A percentile compares a stretch with the other conserved stretches of the same genome.
Conservation (phyloP, 352 stramenopile species). For the Phytophthora syringae region DNA sequence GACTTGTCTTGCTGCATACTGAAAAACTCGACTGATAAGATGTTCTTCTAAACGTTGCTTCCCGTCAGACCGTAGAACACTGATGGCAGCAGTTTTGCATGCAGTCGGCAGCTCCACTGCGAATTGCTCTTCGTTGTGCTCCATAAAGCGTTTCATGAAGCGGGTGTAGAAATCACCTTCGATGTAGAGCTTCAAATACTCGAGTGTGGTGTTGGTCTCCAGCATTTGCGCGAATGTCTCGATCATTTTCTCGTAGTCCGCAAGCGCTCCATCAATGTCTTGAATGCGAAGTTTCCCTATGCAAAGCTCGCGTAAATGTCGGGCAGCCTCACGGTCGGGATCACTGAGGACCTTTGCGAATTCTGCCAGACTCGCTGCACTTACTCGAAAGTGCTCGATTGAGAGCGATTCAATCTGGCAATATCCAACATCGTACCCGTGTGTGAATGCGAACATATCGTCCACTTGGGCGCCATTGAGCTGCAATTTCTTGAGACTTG, state of each 20-base stretch:
- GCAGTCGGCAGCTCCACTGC: background rate
- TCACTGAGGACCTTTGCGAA: conserved; percentile 29
- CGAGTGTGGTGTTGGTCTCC: conserved; percentile 18
- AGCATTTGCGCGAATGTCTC: conserved; percentile 18
- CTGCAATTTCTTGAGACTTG: conserved; percentile 24
- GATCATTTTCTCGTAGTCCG: conserved; percentile 25
- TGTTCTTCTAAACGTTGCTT: background rate
- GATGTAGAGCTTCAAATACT: conserved; percentile 25
- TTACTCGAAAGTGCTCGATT: conserved; percentile 29
- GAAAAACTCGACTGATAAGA: conserved; percentile 16
- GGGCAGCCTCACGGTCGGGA: conserved; percentile 3
- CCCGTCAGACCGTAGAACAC: background rate
- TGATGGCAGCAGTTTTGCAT: conserved; percentile 17
- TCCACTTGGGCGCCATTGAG: conserved; percentile 37
- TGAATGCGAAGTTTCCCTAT: conserved; percentile 23
- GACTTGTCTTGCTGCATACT: conserved; percentile 13
- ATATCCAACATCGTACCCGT: conserved; percentile 29
- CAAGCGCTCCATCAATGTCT: conserved; percentile 18
- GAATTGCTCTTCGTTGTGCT: conserved; percentile 14
- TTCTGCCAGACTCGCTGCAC: conserved; percentile 9
- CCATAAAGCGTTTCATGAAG: conserved; percentile 12
- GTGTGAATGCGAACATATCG: conserved; percentile 39
- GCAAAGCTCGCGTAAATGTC: conserved; percentile 15
- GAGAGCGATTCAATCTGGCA: conserved; percentile 28
- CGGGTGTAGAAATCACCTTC: conserved; percentile 21